Evolutionary conservation across 768 basidiomycete species (phyloP).

Genomic region (Trametes cingulata): DNA sequence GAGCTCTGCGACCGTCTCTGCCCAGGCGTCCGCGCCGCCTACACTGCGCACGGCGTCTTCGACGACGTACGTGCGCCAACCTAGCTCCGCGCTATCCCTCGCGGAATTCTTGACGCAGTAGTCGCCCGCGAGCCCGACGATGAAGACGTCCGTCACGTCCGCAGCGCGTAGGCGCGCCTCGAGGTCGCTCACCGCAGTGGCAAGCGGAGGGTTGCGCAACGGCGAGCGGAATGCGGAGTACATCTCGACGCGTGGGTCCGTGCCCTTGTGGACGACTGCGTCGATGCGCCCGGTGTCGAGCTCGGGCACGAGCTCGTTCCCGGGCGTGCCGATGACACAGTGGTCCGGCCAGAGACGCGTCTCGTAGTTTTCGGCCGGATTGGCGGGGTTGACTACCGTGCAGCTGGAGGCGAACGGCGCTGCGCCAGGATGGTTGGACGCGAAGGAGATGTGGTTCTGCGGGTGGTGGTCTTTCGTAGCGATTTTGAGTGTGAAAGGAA

Average conservation of each 20-base stretch:
- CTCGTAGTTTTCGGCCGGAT: slow-evolving; percentile 34
- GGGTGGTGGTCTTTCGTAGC: slow-evolving; percentile 65
- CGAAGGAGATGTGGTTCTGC: slow-evolving; percentile 70
- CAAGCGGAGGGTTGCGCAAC: slow-evolving; percentile 50
- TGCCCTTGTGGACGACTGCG: slow-evolving; percentile 55
- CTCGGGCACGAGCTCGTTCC: slow-evolving; percentile 60
- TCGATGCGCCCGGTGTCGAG: slow-evolving; percentile 45
- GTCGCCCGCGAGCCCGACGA: slow-evolving; percentile 75
- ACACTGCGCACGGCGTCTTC: slow-evolving; percentile 30
- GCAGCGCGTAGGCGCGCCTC: slow-evolving; percentile 41
- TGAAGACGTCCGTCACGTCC: slow-evolving; percentile 56
- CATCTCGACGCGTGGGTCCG: slow-evolving; percentile 61
- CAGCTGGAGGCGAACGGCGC: slow-evolving; percentile 43
- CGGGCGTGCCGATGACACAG: slow-evolving; percentile 61
- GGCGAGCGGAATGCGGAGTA: slow-evolving; percentile 70
- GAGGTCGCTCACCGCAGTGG: slow-evolving; percentile 48
- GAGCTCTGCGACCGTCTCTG: slow-evolving; percentile 16
- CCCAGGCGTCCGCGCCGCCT: slow-evolving; percentile 27
- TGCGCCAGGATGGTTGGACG: slow-evolving; percentile 47
- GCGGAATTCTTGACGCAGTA: slow-evolving; percentile 71
- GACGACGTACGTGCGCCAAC: slow-evolving; percentile 30
- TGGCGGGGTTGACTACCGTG: slow-evolving; percentile 36
- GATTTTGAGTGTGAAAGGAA: slow-evolving; percentile 52
- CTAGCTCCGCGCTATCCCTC: slow-evolving; percentile 39
- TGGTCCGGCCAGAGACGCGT: slow-evolving; percentile 74